Evolutionary conservation across 140 eudicot genomes (phyloP).

Genomic region (Oenanthe javanica): DNA sequence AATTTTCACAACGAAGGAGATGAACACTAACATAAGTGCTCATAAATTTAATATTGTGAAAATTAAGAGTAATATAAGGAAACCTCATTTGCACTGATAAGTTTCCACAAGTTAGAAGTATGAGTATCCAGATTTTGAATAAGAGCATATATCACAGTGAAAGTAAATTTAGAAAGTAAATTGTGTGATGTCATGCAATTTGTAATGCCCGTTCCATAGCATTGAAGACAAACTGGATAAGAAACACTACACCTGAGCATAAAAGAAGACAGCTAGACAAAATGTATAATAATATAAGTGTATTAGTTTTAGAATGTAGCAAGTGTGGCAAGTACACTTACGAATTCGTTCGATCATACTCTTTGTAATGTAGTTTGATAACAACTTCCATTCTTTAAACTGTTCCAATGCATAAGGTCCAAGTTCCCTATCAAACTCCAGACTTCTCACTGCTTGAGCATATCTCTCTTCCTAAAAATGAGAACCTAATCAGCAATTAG

Average conservation of each 20-base stretch:
- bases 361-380: conserved; percentile 74
- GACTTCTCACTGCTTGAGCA: conserved; percentile 49
- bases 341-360: conserved; percentile 61
- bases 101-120: background rate
- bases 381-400: conserved; percentile 67
- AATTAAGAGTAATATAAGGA: background rate
- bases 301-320: background rate
- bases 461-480: conserved; percentile 70
- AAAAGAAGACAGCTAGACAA: background rate
- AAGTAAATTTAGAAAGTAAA: background rate
- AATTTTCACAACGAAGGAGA: background rate
- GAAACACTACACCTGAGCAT: background rate
- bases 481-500: conserved; percentile 8
- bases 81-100: background rate
- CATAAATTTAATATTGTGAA: background rate
- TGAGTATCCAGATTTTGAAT: background rate
- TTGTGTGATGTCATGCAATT: background rate
- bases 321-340: conserved; percentile 22
- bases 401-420: conserved; percentile 68
- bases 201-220: background rate
- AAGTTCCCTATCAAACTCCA: conserved; percentile 78
- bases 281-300: background rate
- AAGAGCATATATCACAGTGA: background rate
- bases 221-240: background rate
- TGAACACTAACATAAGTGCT: background rate